Base-by-base conservation (phyloP, 1,284 basidiomycete genomes). In the Mycosarcoma mackinlayi region DNA sequence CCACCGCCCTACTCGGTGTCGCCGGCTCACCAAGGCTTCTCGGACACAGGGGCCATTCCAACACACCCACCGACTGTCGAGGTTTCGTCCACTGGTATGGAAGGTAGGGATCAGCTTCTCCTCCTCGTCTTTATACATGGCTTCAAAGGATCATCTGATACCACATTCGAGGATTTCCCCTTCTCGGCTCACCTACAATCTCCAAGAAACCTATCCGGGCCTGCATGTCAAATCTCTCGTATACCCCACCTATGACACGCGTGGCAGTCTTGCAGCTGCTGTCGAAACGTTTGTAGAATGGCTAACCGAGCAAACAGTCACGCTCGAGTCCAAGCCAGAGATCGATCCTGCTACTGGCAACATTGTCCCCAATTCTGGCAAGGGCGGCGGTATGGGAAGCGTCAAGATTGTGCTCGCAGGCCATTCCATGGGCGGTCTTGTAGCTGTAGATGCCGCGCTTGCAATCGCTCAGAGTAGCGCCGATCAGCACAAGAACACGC, bases 211-310 rank as follows among this genome's bases (percentile, higher is more conserved):
- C 0, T 83, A 85, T 38, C 80, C 84, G 0, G 76, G 87, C 53
- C 83, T 89, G 2, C 78, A 81, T 18, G 89, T 92, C 8, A 89
- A 93, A 79, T 90, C 88, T 49, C 84, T 90, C 13, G 86, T 93
- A 6, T 97, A 96, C 80, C 94, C 94, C 25, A 90, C 89, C 3
- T 97, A 96, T 77, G 92, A 96, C 86, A 92, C 91, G 58, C 73
- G 86, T 18, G 77, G 78, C 37, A 72, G 71, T 31, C 60, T 80
- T 9, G 50, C 67, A 10, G 48, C 58, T 19, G 76, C 80, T 9
- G 67, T 78, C 5, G 68, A 73, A 28, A 46, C 28, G 14, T 73
- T 76, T 38, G 52, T 58, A 23, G 72, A 56, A 28, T 73, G 58
- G 73, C 35, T 70, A 19, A 68, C 28, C 33, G 58, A 91, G 88